Evolutionary conservation across 208 protist genomes (phyloP).

Genomic region (Phytomonas sp.): DNA sequence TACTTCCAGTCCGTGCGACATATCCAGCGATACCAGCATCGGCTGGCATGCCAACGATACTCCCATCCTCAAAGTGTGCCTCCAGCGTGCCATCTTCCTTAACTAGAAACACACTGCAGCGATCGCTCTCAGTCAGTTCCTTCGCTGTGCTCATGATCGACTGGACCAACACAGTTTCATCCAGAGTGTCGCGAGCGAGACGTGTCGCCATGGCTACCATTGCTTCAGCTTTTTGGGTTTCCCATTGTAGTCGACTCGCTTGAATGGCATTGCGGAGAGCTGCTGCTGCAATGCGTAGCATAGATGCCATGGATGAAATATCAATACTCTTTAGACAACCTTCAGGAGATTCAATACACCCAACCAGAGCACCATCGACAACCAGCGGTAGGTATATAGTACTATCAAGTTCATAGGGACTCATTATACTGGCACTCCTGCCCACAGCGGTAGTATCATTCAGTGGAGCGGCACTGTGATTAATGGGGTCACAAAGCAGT

Average conservation of each 20-base stretch:
- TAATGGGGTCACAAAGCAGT: conserved; percentile 53
- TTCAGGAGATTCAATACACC: conserved; percentile 46
- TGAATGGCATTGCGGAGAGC: conserved; percentile 11
- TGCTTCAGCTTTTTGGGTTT: conserved; percentile 55
- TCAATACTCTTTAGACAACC: conserved; percentile 26
- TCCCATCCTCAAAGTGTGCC: conserved; percentile 69
- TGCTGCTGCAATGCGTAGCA: conserved; percentile 1
- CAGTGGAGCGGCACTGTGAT: conserved; percentile 32
- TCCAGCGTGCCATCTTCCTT: conserved; percentile 39
- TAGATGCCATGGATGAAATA: not conserved
- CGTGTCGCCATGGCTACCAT: conserved; percentile 80
- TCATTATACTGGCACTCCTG: conserved; percentile 29
- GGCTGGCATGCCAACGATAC: conserved; percentile 39
- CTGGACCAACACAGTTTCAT: conserved; percentile 58
- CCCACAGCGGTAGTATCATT: conserved; percentile 43
- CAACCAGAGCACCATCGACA: conserved; percentile 31
- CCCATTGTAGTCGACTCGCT: conserved; percentile 12
- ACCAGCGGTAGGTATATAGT: conserved; percentile 57
- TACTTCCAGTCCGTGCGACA: conserved; percentile 41
- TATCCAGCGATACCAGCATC: conserved; percentile 61
- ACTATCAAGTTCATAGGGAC: conserved; percentile 29
- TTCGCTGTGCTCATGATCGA: conserved; percentile 78
- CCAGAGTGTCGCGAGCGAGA: conserved; percentile 67
- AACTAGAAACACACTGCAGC: conserved; percentile 67
- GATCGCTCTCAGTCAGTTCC: conserved; percentile 55